A percentile compares a stretch with the other conserved stretches of the same genome.
These are phyloP conservation scores for Podosphaera fusca DNA, from an alignment of 2,329 filamentous ascomycete genomes.

Conservation along the genomic window DNA sequence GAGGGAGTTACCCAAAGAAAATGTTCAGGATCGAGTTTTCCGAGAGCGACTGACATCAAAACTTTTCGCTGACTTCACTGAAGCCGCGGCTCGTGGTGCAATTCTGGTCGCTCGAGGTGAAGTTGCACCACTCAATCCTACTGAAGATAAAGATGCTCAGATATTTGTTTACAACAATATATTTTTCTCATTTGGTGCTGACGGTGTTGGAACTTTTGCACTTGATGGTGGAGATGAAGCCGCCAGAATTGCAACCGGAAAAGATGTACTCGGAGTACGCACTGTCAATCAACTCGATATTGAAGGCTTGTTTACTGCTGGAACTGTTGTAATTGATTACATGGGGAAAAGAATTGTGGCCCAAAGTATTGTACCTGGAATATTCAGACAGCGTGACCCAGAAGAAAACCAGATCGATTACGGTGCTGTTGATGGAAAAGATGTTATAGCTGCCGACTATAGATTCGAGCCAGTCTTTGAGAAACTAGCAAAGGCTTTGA, in stretches of 20 bases:
- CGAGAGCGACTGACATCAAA: slow-evolving; percentile 84
- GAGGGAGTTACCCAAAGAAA: slow-evolving; percentile 78
- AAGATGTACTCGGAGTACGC: slow-evolving; percentile 85
- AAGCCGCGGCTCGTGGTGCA: slow-evolving; percentile 77
- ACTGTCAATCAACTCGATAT: slow-evolving; percentile 95
- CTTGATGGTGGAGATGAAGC: slow-evolving; percentile 93
- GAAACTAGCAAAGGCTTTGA: slow-evolving; percentile 73
- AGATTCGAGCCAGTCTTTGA: slow-evolving; percentile 66
- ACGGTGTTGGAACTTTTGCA: slow-evolving; percentile 91
- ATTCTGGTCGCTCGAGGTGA: slow-evolving; percentile 83
- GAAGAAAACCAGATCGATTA: slow-evolving; percentile 99
- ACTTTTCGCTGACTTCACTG: slow-evolving; percentile 92
- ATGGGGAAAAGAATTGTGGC: slow-evolving; percentile 91
- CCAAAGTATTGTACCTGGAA: slow-evolving; percentile 93
- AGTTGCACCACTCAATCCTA: slow-evolving; percentile 82
- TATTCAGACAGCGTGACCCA: slow-evolving; percentile 94
- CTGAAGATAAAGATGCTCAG: slow-evolving; percentile 75
- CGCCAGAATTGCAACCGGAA: slow-evolving; percentile 82
- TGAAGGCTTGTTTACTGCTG: slow-evolving; percentile 77
- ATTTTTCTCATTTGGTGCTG: slow-evolving; percentile 95
- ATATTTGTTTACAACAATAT: slow-evolving; percentile 99
- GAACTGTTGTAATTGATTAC: slow-evolving; percentile 91
- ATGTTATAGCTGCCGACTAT: slow-evolving; percentile 76
- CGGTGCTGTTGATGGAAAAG: slow-evolving; percentile 90
- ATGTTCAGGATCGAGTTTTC: slow-evolving; percentile 87